Evolutionary conservation across 345 rosid genomes (phyloP), one percentile per base, ranked within the genome.

Genomic region (Reutealis trisperma): DNA sequence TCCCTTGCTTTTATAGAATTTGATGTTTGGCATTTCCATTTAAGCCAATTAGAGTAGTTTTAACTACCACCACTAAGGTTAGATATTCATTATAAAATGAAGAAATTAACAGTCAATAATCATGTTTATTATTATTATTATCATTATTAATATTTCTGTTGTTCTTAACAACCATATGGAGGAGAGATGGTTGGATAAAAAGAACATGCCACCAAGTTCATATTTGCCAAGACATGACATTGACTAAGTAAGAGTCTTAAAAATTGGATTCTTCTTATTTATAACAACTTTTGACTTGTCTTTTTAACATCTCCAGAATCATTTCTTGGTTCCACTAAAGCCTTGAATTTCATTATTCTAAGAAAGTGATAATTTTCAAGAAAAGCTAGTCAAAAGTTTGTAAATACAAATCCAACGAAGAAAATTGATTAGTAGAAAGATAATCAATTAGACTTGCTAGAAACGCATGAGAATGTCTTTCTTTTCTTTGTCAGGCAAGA

Each of bases 341-440:
- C 79, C 45, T 63, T 34, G n/a, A 67, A 76, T 22, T 63, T 27
- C 37, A 55, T 49, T 21, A 1, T 2, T 32, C 24, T 63, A 8
- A 12, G n/a, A 22, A 16, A 63, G 64, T 74, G 45, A 24, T 63
- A 34, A 52, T 32, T 47, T 52, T 1, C 27, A 34, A 30, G 55
- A 19, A 75, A 75, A 65, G 64, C 15, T 13, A 58, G 72, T 75
- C 78, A 75, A 75, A 73, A 67, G 71, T n/a, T 30, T 14, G 22
- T 11, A 44, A 54, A 69, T 22, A 22, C 22, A 19, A 32, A 45
- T 8, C 3, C 55, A 45, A 30, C 30, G 58, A 59, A 25, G 19
- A 0, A 7, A 22, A 61, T 10, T 73, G 76, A 74, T 63, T 14
- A 51, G 47, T 37, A 63, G 49, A 62, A 30, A 21, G 61, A 14